A percentile compares a stretch with the other conserved stretches of the same genome.
Conservation (phyloP, 2,329 filamentous ascomycete species). For the Fusarium miscanthi region DNA sequence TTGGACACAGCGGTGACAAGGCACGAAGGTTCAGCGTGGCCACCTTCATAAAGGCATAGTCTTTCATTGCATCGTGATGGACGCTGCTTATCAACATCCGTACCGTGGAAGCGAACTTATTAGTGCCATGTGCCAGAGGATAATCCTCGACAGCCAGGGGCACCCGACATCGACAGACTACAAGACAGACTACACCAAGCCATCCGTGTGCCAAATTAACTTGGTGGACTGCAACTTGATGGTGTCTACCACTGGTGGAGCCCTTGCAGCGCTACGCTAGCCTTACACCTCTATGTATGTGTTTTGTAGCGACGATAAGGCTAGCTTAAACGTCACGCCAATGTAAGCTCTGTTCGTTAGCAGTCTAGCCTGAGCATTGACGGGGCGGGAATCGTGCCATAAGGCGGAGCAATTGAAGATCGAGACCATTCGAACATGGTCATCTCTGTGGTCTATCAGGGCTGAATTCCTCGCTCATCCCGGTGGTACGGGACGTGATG, state of each 20-base stretch:
- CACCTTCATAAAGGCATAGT: not conserved
- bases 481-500: conserved; percentile 43
- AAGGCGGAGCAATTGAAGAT: conserved; percentile 43
- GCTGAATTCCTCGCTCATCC: conserved; percentile 40
- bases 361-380: conserved; percentile 31
- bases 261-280: conserved; percentile 22
- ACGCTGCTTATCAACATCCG: not conserved
- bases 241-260: conserved; percentile 35
- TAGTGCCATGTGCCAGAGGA: conserved; percentile 39
- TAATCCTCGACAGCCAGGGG: conserved; percentile 38
- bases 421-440: conserved; percentile 43
- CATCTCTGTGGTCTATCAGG: conserved; percentile 26
- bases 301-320: conserved; percentile 36
- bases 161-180: not conserved
- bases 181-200: conserved; percentile 38
- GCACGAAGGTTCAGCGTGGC: not conserved
- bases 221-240: conserved; percentile 28
- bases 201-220: conserved; percentile 45
- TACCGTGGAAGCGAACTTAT: conserved; percentile 27
- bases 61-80: not conserved
- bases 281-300: conserved; percentile 9
- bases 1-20: not conserved
- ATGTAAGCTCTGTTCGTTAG: conserved; percentile 40
- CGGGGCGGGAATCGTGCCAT: conserved; percentile 45
- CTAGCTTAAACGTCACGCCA: conserved; percentile 43